Evolutionary conservation across 1,284 basidiomycete species (phyloP).

Genomic region (Ceratobasidium sp.): DNA sequence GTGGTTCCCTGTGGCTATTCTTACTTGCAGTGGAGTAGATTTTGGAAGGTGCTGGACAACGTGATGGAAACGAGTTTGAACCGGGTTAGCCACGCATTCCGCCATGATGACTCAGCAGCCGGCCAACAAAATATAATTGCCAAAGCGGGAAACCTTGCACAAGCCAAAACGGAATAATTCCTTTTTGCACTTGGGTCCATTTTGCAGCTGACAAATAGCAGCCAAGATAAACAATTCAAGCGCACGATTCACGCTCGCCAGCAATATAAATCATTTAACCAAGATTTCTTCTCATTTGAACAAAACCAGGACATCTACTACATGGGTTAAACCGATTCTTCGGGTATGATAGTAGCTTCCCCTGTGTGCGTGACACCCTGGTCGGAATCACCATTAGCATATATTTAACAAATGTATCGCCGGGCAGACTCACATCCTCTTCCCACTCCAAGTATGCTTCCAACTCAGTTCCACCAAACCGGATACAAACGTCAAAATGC

Average conservation of each 20-base stretch:
- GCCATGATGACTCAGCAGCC: not conserved
- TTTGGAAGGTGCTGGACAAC: not conserved
- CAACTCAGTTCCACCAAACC: constrained; percentile 41
- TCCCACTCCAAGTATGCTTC: constrained; percentile 39
- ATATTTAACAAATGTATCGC: not conserved
- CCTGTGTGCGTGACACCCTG: constrained; percentile 5
- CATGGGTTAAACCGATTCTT: not conserved
- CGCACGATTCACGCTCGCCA: not conserved
- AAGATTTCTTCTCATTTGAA: not conserved
- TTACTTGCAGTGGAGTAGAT: not conserved
- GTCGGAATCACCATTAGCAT: not conserved
- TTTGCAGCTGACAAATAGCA: not conserved
- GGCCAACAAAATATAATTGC: no score
- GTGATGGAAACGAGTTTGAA: not conserved
- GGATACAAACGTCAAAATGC: constrained; percentile 33
- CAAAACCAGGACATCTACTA: not conserved
- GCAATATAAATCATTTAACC: not conserved
- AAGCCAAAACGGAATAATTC: not conserved
- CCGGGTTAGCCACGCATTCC: constrained; percentile 8
- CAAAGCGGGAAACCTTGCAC: no score
- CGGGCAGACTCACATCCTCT: constrained; percentile 13
- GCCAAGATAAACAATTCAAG: not conserved
- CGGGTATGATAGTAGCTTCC: constrained; percentile 10
- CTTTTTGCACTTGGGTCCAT: not conserved
- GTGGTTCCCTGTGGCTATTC: not conserved